A percentile compares a stretch with the other conserved stretches of the same genome.
phyloP scores from a whole-genome alignment of 495 filamentous ascomycete species.

The Podospora appendiculata region DNA sequence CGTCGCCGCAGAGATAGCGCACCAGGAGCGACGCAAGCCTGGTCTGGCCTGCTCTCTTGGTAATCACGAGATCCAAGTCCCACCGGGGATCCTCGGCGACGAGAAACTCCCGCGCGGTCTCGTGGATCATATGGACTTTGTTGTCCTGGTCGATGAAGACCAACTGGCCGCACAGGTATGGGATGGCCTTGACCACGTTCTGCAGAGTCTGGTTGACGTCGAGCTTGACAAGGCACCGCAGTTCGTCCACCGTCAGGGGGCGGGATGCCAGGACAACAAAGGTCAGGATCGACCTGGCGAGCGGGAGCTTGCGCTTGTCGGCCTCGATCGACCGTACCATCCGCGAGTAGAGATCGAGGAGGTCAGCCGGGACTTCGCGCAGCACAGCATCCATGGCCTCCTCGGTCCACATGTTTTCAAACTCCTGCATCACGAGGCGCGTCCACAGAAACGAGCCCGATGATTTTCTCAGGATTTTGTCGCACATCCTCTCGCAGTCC shows the following conservation, averaged over 20 bases:
- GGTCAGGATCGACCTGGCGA: slow-evolving; percentile 13
- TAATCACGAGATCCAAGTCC: slow-evolving; percentile 7
- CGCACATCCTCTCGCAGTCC: slow-evolving; percentile 13
- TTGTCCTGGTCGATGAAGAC: slow-evolving; percentile 15
- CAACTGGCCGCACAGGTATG: slow-evolving; percentile 21
- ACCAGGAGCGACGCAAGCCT: slow-evolving; percentile 11
- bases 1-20: too few species aligned
- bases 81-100: slow-evolving; percentile 3
- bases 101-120: slow-evolving; percentile 28
- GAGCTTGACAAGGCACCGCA: slow-evolving; percentile 11
- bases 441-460: slow-evolving; percentile 28
- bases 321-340: slow-evolving; percentile 17
- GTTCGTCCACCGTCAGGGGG: slow-evolving; percentile 11
- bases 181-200: slow-evolving; percentile 15
- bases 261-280: slow-evolving; percentile 12
- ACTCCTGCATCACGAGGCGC: slow-evolving; percentile 21
- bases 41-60: slow-evolving; percentile 13
- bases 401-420: slow-evolving; percentile 17
- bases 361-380: slow-evolving; percentile 11
- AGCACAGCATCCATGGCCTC: slow-evolving; percentile 21
- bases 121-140: slow-evolving; percentile 24
- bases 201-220: slow-evolving; percentile 17
- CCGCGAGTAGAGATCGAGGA: slow-evolving; percentile 17
- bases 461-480: slow-evolving; percentile 24
- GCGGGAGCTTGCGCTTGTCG: slow-evolving; percentile 8